Percentiles rank a stretch among this genome's conserved stretches.
phyloP scores from a whole-genome alignment of 163 green algal genomes.

The Chloroidium sp. region DNA sequence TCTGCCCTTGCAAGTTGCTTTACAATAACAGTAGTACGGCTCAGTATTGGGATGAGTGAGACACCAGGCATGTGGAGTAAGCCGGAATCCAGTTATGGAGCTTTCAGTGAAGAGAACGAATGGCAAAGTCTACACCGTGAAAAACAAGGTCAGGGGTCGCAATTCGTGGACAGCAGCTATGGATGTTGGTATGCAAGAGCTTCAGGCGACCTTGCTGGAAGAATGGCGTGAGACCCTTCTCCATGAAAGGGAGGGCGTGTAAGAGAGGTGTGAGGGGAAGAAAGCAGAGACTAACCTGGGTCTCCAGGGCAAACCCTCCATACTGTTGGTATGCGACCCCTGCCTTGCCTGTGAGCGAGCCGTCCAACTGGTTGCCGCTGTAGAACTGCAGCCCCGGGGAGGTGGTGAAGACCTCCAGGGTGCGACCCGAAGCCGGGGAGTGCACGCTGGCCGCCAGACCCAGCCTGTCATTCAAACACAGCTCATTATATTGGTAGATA shows the following conservation, averaged over 20 bases:
- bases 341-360: constrained; percentile 27
- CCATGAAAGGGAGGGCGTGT: not conserved
- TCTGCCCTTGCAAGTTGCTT: not conserved
- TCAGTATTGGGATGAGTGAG: not conserved
- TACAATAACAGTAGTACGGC: not conserved
- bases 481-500: too few species aligned
- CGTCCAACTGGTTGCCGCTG: constrained; percentile 26
- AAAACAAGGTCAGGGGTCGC: not conserved
- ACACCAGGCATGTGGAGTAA: not conserved
- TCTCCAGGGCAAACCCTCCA: constrained; percentile 31
- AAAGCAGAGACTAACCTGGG: constrained; percentile 11
- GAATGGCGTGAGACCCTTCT: not conserved
- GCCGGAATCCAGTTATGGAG: too few species aligned
- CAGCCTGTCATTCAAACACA: not conserved
- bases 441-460: constrained; percentile 21
- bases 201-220: not conserved
- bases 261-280: too few species aligned
- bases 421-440: constrained; percentile 11
- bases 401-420: constrained; percentile 28
- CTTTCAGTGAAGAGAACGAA: too few species aligned
- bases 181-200: not conserved
- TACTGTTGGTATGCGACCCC: constrained; percentile 23
- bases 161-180: not conserved
- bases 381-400: constrained; percentile 38
- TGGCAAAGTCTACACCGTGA: not conserved